Base-by-base conservation (phyloP, 139 green algal genomes). In the Chlamydomonas sphaeroides region DNA sequence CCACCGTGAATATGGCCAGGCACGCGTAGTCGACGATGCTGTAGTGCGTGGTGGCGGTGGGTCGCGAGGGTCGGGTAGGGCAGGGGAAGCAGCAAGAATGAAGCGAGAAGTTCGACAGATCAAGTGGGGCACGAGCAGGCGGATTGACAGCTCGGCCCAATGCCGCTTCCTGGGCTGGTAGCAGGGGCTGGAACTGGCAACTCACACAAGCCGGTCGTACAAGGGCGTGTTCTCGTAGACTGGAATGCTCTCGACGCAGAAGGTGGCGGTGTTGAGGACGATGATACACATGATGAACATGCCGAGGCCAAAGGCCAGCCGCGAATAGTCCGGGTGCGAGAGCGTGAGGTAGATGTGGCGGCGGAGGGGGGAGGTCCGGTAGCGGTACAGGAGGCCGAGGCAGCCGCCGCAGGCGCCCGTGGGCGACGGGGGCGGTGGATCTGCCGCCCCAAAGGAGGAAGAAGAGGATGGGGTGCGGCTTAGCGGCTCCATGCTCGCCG, bases 11-110 rank as follows among this genome's bases (percentile, higher is more conserved):
- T 0, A 86, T 33, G 49, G 51, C 81, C 48, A 86, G 71, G 72
- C 81, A 86, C 15, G 71, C 81, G 63, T 82, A 86, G 62, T 86
- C 71, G 8, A 79, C 65, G 21, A 86, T 63, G 20, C 81, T 86
- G 81, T n/a, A n/a, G n/a, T n/a, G n/a, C n/a, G n/a, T n/a, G n/a
- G n/a, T n/a, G n/a, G n/a, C n/a, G n/a, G 45, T 14, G 45, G 45
- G 45, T 51, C 10, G 10, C 14, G 10, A 10, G 14, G 45, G 45
- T 51, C 10, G 10, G 45, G 45, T 51, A 26, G 28, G 5, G 14
- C 30, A 7, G 30, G 42, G 41, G 49, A n/a, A 7, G 38, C n/a
- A 1, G 48, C 10, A 51, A 14, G 45, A 14, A 14, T 10, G 45
- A 10, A 14, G 45, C 10, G 45, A 14, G 45, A 14, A 51, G 45